Evolutionary conservation across 305 asterid species (phyloP).

Genomic region (Rubia tinctorum): DNA sequence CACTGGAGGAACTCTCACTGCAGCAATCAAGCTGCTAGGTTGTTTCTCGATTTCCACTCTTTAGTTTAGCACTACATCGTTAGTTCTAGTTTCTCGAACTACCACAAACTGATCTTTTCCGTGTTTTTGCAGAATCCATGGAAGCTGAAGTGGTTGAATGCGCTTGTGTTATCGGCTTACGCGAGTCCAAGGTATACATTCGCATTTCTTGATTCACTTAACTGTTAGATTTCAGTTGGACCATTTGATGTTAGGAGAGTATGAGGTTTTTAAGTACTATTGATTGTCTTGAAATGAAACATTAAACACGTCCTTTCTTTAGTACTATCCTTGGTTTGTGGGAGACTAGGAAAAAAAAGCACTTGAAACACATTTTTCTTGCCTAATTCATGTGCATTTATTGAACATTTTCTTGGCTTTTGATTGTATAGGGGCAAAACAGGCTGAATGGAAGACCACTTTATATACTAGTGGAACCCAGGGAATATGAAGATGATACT

Average conservation of each 20-base stretch:
- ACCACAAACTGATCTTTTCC: background rate
- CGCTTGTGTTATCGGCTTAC: slow-evolving; percentile 73
- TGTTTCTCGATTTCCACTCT: background rate
- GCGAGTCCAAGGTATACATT: slow-evolving; percentile 55
- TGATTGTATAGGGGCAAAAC: slow-evolving; percentile 42
- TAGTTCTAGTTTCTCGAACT: background rate
- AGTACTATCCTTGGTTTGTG: background rate
- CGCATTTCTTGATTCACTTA: background rate
- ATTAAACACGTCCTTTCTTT: background rate
- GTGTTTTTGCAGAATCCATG: slow-evolving; percentile 40
- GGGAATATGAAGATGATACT: slow-evolving; percentile 32
- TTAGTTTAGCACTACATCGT: background rate
- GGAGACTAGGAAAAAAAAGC: background rate
- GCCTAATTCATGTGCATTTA: slow-evolving; percentile 1
- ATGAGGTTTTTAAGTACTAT: background rate
- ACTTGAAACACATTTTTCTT: background rate
- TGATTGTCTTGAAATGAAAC: background rate
- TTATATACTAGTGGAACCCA: slow-evolving; percentile 77
- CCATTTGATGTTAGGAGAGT: background rate
- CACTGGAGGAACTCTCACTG: slow-evolving; percentile 80
- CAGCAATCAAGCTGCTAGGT: slow-evolving; percentile 76
- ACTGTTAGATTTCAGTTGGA: background rate
- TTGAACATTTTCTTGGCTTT: background rate
- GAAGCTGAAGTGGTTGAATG: slow-evolving; percentile 77
- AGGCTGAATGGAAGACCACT: slow-evolving; percentile 67